phyloP scores from a whole-genome alignment of 179 eudicot genomes.

The Beta corolliflora region DNA sequence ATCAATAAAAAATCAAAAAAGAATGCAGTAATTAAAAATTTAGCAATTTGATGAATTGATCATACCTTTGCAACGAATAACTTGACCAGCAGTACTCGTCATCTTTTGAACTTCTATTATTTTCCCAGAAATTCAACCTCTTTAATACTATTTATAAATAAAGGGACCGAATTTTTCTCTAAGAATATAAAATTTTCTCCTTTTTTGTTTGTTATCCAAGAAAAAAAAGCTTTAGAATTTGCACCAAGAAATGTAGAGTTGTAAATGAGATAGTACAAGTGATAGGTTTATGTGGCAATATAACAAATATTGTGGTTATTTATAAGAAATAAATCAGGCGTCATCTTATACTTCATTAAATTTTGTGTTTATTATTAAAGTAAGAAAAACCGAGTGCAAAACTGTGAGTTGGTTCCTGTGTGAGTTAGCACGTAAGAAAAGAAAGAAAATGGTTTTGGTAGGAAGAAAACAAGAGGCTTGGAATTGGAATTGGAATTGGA shows the following conservation, averaged over 20 bases:
- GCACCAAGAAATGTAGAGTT: neutral
- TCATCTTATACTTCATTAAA: no score
- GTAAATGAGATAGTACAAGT: neutral
- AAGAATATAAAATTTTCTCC: neutral
- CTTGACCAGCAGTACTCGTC: slow-evolving; percentile 65
- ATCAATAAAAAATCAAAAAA: neutral
- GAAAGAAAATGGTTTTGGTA: slow-evolving; percentile 1
- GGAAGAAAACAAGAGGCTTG: slow-evolving; percentile 20
- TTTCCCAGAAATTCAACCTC: neutral
- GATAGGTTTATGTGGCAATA: neutral
- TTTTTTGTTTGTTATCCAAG: neutral
- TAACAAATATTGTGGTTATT: neutral
- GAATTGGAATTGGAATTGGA: neutral
- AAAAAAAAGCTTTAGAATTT: neutral
- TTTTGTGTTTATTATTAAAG: neutral
- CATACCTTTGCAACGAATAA: slow-evolving; percentile 76
- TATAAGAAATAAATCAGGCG: neutral
- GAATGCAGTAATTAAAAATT: neutral
- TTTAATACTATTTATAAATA: neutral
- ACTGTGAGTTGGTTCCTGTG: neutral
- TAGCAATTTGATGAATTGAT: neutral
- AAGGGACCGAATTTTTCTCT: slow-evolving; percentile 8
- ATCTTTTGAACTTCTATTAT: slow-evolving; percentile 25
- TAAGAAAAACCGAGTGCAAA: neutral
- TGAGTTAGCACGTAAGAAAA: slow-evolving; percentile 19